A percentile compares a stretch with the other conserved stretches of the same genome.
Evolutionary conservation across 768 basidiomycete genomes (phyloP).

Genomic region (Russula emetica): DNA sequence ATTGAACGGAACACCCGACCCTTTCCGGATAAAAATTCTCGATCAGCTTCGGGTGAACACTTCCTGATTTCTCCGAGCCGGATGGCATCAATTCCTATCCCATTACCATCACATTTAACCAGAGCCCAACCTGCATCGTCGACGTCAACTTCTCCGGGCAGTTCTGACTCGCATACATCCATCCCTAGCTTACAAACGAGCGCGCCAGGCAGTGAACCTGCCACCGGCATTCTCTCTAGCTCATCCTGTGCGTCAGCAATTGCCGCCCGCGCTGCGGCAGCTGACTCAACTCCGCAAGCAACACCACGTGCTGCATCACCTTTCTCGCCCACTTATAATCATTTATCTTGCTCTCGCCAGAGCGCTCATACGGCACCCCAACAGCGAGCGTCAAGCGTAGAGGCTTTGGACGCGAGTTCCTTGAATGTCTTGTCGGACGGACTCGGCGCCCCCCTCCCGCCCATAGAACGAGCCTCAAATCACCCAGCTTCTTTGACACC

Average conservation of each 20-base stretch:
- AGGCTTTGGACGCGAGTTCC: not conserved
- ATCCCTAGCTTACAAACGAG: not conserved
- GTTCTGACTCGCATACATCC: not conserved
- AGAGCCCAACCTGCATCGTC: constrained; percentile 1
- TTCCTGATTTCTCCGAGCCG: constrained; percentile 10
- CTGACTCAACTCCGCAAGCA: constrained; percentile 3
- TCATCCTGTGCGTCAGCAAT: constrained; percentile 8
- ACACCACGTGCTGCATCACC: not conserved
- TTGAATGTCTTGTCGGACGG: not conserved
- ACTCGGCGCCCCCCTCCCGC: not conserved
- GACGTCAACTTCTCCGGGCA: not conserved
- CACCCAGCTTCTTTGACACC: constrained; percentile 19
- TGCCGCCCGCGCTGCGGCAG: not conserved
- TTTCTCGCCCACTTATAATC: not conserved
- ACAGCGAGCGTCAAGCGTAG: not conserved
- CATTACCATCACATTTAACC: constrained; percentile 7
- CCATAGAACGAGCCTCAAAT: not conserved
- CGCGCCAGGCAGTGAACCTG: not conserved
- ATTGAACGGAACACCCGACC: constrained; percentile 8
- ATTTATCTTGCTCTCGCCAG: not conserved
- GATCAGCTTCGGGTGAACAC: not conserved
- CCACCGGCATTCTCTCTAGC: not conserved
- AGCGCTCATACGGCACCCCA: not conserved
- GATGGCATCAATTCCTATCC: not conserved
- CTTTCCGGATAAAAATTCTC: constrained; percentile 5